Evolutionary conservation across 2,329 filamentous ascomycete species (phyloP).

Genomic region (Xylariaceae sp.): DNA sequence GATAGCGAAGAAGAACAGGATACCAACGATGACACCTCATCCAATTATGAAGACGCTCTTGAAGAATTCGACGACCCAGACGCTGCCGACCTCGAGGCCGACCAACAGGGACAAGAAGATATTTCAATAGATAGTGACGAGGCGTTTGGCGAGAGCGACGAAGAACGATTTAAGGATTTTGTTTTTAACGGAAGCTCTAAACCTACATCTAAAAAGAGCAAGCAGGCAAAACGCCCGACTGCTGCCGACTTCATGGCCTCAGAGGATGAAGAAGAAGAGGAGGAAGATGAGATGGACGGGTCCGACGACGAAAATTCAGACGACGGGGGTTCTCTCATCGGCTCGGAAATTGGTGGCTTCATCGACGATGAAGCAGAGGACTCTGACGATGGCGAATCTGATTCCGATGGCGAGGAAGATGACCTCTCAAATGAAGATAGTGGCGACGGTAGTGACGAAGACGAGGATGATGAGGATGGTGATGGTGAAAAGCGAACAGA

Average conservation of each 20-base stretch:
- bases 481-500: conserved; percentile 37
- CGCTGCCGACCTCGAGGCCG: conserved; percentile 58
- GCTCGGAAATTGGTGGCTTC: conserved; percentile 20
- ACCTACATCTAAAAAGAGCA: conserved; percentile 46
- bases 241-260: conserved; percentile 65
- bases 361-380: conserved; percentile 31
- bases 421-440: conserved; percentile 8
- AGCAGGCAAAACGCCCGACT: conserved; percentile 51
- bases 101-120: conserved; percentile 57
- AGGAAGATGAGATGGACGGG: conserved; percentile 25
- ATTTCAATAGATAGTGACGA: conserved; percentile 68
- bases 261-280: conserved; percentile 43
- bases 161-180: conserved; percentile 80
- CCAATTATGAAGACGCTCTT: conserved; percentile 41
- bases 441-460: conserved; percentile 32
- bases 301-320: conserved; percentile 44
- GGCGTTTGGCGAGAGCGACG: conserved; percentile 84
- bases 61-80: conserved; percentile 62
- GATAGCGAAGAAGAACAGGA: conserved; percentile 54
- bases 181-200: conserved; percentile 66
- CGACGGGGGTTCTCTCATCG: conserved; percentile 28
- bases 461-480: conserved; percentile 33
- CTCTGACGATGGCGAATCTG: conserved; percentile 20
- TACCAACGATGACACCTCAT: conserved; percentile 48
- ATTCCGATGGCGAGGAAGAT: conserved; percentile 18